Base-by-base conservation (phyloP, 2,329 filamentous ascomycete species). In the Penicillium sp. region DNA sequence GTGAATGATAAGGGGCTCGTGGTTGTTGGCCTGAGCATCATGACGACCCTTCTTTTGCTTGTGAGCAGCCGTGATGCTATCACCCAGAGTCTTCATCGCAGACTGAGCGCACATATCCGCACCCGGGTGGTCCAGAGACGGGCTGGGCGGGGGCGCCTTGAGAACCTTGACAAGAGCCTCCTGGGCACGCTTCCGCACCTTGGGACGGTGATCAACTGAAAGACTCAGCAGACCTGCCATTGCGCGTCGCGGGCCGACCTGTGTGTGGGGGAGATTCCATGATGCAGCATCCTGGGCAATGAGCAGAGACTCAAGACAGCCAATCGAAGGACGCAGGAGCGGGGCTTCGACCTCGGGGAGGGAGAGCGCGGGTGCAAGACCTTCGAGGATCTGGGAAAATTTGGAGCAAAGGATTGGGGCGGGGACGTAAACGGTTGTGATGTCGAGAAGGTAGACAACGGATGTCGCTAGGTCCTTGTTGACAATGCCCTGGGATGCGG, bases 41-140 rank as follows among this genome's bases (percentile, higher is more conserved):
- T 75, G 68, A 21, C 71, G 71, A 15, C 73, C 76, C 71, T 89
- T 88, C 77, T 90, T 93, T 65, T 84, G 86, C 60, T 87, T 84
- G 17, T 86, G 82, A 60, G 88, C 88, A 29, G 79, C 77, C 2
- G 89, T 86, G 52, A 95, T 82, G 55, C 77, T 77, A 61, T 93
- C 88, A 66, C 87, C 85, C 62, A 97, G 79, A 73, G 88, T 92
- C 75, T 87, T 86, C 77, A 97, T 82, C 23, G 91, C 91, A 27
- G 90, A 93, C 75, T 96, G 91, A 19, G 94, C 94, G 77, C 93
- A 97, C 87, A 97, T 93, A 72, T 96, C 93, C 47, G 93, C 90
- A 27, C 92, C 94, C 1, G 94, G 94, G 72, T 99, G 94, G 66
- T 99, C 94, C 60, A 97, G 78, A 4, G 91, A 93, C 1, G 94